Evolutionary conservation across 768 basidiomycete genomes (phyloP).

Genomic region (Auriculariales sp.): DNA sequence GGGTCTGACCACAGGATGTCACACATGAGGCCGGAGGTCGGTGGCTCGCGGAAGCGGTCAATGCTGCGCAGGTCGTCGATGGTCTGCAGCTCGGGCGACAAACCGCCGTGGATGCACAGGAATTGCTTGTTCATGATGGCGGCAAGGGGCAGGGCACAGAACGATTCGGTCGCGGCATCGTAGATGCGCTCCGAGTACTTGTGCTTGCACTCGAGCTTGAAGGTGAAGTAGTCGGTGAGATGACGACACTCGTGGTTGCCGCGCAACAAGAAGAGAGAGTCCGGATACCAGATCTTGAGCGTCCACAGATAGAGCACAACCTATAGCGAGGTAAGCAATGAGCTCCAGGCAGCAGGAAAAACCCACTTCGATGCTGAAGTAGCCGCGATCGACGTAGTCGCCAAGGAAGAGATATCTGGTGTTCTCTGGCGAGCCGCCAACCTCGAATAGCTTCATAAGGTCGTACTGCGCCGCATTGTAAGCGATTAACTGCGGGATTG

Average conservation of each 20-base stretch:
- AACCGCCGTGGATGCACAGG: conserved; percentile 35
- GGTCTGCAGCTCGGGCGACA: conserved; percentile 31
- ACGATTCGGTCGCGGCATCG: conserved; percentile 34
- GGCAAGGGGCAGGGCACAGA: conserved; percentile 33
- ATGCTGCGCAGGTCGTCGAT: conserved; percentile 30
- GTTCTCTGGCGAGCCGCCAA: conserved; percentile 30
- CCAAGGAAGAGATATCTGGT: conserved; percentile 33
- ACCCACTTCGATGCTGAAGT: conserved; percentile 30
- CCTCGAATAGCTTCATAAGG: conserved; percentile 32
- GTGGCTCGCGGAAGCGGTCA: conserved; percentile 35
- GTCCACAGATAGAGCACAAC: conserved; percentile 31
- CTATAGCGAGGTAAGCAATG: conserved; percentile 4
- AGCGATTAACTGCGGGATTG: background rate
- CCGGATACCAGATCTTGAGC: conserved; percentile 32
- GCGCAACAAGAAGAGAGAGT: conserved; percentile 32
- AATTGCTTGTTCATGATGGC: conserved; percentile 42
- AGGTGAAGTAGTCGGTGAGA: conserved; percentile 33
- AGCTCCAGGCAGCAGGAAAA: background rate
- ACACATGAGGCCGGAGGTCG: conserved; percentile 34
- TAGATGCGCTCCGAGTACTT: conserved; percentile 36
- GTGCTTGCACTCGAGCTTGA: conserved; percentile 30
- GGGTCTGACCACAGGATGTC: conserved; percentile 39
- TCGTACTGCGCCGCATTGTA: conserved; percentile 19
- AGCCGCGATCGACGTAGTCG: conserved; percentile 31
- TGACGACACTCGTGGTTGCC: conserved; percentile 28